Percentiles rank a stretch among this genome's conserved stretches.
These are phyloP conservation scores for Diaporthe caulivora DNA, from an alignment of 2,329 filamentous ascomycete species.

Conservation along the genomic window DNA sequence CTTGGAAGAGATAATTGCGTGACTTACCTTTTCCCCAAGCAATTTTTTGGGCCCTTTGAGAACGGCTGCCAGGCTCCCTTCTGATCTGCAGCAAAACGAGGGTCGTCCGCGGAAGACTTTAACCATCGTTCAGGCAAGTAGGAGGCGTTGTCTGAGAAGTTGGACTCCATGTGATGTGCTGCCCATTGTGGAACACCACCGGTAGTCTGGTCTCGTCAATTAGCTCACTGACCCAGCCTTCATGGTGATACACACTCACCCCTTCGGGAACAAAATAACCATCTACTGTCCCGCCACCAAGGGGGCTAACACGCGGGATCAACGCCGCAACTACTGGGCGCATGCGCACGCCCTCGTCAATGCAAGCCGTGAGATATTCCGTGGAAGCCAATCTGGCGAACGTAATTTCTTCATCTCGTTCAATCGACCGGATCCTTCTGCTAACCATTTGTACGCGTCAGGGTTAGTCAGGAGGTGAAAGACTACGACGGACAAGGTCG, in stretches of 20 bases:
- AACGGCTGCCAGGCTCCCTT: not conserved
- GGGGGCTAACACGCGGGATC: not conserved
- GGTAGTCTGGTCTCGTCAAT: not conserved
- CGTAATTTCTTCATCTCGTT: conserved; percentile 44
- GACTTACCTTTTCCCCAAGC: not conserved
- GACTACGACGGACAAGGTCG: conserved; percentile 45
- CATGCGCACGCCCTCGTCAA: conserved; percentile 11
- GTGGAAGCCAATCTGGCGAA: conserved; percentile 41
- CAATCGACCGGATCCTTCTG: conserved; percentile 45
- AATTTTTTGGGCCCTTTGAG: not conserved
- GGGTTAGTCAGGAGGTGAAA: conserved; percentile 20
- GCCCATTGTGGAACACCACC: conserved; percentile 7
- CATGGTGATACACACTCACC: not conserved
- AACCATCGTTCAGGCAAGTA: conserved; percentile 2
- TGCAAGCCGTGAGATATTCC: conserved; percentile 44
- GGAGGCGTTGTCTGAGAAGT: not conserved
- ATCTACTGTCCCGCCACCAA: not conserved
- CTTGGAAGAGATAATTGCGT: not conserved
- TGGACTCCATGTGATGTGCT: not conserved
- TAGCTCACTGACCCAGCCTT: not conserved
- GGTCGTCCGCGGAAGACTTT: not conserved
- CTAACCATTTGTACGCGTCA: conserved; percentile 38
- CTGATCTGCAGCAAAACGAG: not conserved
- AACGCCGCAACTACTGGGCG: conserved; percentile 5
- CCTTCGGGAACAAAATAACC: not conserved